Evolutionary conservation across 441 rosid genomes (phyloP).

Genomic region (Gossypium lobatum): DNA sequence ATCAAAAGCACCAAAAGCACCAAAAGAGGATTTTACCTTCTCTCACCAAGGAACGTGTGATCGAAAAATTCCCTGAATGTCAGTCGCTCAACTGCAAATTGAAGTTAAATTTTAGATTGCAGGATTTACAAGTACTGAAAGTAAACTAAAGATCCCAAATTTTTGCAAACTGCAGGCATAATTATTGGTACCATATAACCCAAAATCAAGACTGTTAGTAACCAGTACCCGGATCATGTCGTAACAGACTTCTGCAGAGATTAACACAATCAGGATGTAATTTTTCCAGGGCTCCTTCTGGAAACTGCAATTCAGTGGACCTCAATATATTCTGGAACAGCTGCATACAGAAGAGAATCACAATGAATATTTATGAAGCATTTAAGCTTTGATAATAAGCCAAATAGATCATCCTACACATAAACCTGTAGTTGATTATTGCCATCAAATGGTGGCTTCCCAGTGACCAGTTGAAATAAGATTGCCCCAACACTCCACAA

Average conservation of each 20-base stretch:
- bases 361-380: slow-evolving; percentile 1
- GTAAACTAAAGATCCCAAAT: not conserved
- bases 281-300: slow-evolving; percentile 46
- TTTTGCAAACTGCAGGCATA: slow-evolving; percentile 2
- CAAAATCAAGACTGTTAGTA: not conserved
- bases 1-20: slow-evolving; percentile 9
- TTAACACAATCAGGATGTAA: slow-evolving; percentile 71
- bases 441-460: slow-evolving; percentile 78
- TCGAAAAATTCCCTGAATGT: slow-evolving; percentile 68
- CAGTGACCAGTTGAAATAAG: slow-evolving; percentile 80
- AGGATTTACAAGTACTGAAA: not conserved
- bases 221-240: slow-evolving; percentile 58
- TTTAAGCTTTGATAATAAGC: slow-evolving; percentile 14
- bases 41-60: slow-evolving; percentile 59
- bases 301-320: slow-evolving; percentile 67
- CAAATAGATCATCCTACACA: not conserved
- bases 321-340: slow-evolving; percentile 72
- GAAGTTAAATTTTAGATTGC: slow-evolving; percentile 13
- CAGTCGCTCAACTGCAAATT: slow-evolving; percentile 57
- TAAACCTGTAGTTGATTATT: slow-evolving; percentile 61
- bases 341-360: slow-evolving; percentile 35
- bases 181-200: not conserved
- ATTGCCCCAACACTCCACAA: slow-evolving; percentile 96
- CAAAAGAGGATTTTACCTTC: slow-evolving; percentile 39
- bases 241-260: slow-evolving; percentile 69